Conservation (phyloP, 2,329 filamentous ascomycete species). For the Neopestalotiopsis sp. region DNA sequence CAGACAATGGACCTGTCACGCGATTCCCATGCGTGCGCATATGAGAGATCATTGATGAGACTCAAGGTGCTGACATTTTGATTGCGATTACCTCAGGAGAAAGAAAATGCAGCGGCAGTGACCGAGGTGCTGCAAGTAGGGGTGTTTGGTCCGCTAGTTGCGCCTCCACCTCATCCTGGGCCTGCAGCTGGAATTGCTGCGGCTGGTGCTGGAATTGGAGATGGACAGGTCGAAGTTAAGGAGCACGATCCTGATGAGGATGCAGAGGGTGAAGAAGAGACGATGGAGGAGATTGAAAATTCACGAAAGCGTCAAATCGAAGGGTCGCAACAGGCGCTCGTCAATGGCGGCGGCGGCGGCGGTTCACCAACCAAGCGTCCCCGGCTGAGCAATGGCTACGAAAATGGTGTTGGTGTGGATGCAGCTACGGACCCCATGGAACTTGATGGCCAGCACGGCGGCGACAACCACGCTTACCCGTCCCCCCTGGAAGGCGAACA, state of each 20-base stretch:
- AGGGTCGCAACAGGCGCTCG: constrained; percentile 47
- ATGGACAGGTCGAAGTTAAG: constrained; percentile 22
- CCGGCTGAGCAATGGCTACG: constrained; percentile 67
- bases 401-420: constrained; percentile 53
- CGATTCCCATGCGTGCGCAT: constrained; percentile 19
- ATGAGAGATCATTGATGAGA: constrained; percentile 22
- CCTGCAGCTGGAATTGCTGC: constrained; percentile 39
- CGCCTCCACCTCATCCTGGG: constrained; percentile 33
- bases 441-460: constrained; percentile 53
- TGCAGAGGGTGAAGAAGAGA: constrained; percentile 40
- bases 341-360: constrained; percentile 44
- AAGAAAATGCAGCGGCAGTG: constrained; percentile 49
- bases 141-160: constrained; percentile 62
- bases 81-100: constrained; percentile 53
- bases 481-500: constrained; percentile 67
- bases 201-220: constrained; percentile 23
- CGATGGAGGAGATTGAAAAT: constrained; percentile 47
- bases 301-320: constrained; percentile 58
- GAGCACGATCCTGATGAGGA: constrained; percentile 43
- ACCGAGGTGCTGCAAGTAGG: constrained; percentile 54
- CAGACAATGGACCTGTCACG: not conserved
- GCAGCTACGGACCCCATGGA: constrained; percentile 65
- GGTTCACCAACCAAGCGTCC: constrained; percentile 65
- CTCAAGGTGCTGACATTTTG: constrained; percentile 43
- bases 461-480: constrained; percentile 67